These are phyloP conservation scores for Aechmea fasciata DNA, from an alignment of 176 grass and related monocot genomes.

Conservation along the genomic window DNA sequence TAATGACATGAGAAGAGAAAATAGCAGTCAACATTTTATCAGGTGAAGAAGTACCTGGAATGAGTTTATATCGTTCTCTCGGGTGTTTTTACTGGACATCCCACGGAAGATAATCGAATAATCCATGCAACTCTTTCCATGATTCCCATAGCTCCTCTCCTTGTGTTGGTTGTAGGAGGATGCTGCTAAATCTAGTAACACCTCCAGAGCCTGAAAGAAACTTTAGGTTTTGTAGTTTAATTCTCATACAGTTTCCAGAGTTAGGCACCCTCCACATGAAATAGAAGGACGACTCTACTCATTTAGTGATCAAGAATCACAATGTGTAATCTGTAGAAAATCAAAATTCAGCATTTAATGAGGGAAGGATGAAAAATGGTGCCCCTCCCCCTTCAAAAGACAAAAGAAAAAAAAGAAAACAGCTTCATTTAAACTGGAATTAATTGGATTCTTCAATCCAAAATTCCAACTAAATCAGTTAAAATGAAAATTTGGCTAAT, in stretches of 20 bases:
- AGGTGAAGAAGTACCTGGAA: slow-evolving; percentile 44
- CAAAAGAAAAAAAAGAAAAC: no score
- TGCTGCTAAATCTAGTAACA: slow-evolving; percentile 66
- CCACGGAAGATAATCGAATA: slow-evolving; percentile 25
- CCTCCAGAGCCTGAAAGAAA: slow-evolving; percentile 60
- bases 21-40: background rate
- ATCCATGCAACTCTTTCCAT: slow-evolving; percentile 10
- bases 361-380: background rate
- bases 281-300: background rate
- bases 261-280: background rate
- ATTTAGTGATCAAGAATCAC: background rate
- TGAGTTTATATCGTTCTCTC: slow-evolving; percentile 20
- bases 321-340: background rate
- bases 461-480: no score
- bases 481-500: background rate
- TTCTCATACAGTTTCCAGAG: background rate
- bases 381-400: no score
- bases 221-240: background rate
- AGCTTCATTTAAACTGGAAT: background rate
- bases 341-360: background rate
- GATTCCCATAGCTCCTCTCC: slow-evolving; percentile 18
- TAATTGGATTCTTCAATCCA: background rate
- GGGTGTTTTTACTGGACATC: slow-evolving; percentile 17
- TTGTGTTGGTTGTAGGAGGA: slow-evolving; percentile 21
- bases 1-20: background rate